Percentiles rank a stretch among this genome's conserved stretches.
These are phyloP conservation scores for Trifolium pratense DNA, from an alignment of 306 rosid genomes.

Conservation along the genomic window DNA sequence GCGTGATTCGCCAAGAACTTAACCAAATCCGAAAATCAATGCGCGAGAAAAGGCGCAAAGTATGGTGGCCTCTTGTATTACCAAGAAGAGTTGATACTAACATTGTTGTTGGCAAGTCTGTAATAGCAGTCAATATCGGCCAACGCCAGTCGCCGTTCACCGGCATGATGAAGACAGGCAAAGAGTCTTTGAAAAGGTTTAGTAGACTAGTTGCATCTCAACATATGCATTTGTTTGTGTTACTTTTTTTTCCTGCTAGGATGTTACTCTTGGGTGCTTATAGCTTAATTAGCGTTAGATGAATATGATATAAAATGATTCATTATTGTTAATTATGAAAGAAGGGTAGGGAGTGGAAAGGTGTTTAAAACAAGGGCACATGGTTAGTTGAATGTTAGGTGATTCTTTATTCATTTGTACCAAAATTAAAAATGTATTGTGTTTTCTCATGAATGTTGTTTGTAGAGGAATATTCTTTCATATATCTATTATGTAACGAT, in stretches of 20 bases:
- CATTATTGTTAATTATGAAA: constrained; percentile 29
- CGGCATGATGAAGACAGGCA: constrained; percentile 64
- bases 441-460: constrained; percentile 2
- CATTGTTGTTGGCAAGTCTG: constrained; percentile 56
- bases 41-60: constrained; percentile 68
- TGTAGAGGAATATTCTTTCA: constrained; percentile 33
- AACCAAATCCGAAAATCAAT: constrained; percentile 59
- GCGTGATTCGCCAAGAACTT: constrained; percentile 81
- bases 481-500: no score
- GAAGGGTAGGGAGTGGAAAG: constrained; percentile 18
- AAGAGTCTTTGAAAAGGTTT: constrained; percentile 71
- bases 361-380: constrained; percentile 46
- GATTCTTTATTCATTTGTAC: constrained; percentile 86
- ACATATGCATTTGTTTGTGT: constrained; percentile 78
- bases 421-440: constrained; percentile 34
- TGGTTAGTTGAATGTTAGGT: constrained; percentile 47
- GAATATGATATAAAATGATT: constrained; percentile 34
- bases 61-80: constrained; percentile 76
- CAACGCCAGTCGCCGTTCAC: constrained; percentile 64
- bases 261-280: constrained; percentile 62
- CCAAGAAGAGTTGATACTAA: constrained; percentile 45
- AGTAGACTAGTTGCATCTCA: constrained; percentile 78
- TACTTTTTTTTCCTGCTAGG: constrained; percentile 70
- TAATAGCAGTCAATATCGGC: constrained; percentile 47
- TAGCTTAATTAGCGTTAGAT: constrained; percentile 48